Conservation (phyloP, 768 basidiomycete species). For the Phaeolepiota aurea region DNA sequence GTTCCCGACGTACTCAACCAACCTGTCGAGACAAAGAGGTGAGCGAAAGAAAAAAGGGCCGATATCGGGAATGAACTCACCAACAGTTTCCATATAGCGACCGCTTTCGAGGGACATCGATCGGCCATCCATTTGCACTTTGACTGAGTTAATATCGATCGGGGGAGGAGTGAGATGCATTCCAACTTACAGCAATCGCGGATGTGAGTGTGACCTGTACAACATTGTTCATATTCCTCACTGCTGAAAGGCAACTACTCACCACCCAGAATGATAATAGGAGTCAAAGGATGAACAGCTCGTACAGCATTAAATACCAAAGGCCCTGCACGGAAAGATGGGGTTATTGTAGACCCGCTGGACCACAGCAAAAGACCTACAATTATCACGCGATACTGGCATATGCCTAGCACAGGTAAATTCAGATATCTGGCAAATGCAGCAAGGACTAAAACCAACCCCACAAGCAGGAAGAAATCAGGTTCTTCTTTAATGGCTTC, state of each 20-base stretch:
- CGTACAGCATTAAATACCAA: constrained; percentile 69
- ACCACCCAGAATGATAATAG: constrained; percentile 30
- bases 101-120: constrained; percentile 79
- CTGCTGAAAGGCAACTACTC: no score
- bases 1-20: constrained; percentile 52
- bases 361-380: constrained; percentile 23
- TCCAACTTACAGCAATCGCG: constrained; percentile 60
- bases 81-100: constrained; percentile 89
- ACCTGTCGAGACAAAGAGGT: constrained; percentile 23
- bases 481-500: constrained; percentile 76
- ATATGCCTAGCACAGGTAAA: constrained; percentile 51
- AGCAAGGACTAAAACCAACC: constrained; percentile 43
- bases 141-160: not conserved
- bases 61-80: constrained; percentile 25
- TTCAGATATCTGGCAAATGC: not conserved
- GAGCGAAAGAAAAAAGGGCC: no score
- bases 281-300: constrained; percentile 60
- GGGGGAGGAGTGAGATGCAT: not conserved
- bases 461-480: constrained; percentile 72
- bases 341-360: not conserved
- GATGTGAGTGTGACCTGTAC: constrained; percentile 64
- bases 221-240: not conserved
- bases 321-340: constrained; percentile 51
- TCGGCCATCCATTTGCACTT: constrained; percentile 62
- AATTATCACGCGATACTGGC: constrained; percentile 66